Percentiles rank a stretch among this genome's conserved stretches.
These are phyloP conservation scores for Metschnikowia aberdeeniae DNA, from an alignment of 805 yeast species.

Conservation along the genomic window DNA sequence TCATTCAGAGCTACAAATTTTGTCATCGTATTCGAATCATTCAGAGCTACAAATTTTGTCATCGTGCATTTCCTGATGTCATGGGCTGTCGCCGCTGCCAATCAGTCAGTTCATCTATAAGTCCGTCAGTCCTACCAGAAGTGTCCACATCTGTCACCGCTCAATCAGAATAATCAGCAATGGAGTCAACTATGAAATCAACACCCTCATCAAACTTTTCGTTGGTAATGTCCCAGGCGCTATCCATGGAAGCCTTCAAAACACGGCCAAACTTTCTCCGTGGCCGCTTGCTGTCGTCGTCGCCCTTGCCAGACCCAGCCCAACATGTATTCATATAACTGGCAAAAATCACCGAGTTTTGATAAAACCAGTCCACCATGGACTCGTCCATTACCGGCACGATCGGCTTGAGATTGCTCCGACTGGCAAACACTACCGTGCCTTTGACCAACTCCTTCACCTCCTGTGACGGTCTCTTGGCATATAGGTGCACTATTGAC, in stretches of 20 bases:
- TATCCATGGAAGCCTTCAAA: conserved; percentile 65
- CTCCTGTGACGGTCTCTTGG: conserved; percentile 62
- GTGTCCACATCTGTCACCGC: not conserved
- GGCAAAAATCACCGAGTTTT: conserved; percentile 79
- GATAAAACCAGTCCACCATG: conserved; percentile 87
- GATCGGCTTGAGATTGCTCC: conserved; percentile 67
- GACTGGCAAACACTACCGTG: conserved; percentile 64
- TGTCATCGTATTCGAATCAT: no score
- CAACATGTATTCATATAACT: conserved; percentile 74
- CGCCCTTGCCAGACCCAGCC: conserved; percentile 44
- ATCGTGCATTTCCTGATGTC: no score
- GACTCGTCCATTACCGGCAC: conserved; percentile 88
- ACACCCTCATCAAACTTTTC: conserved; percentile 83
- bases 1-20: no score
- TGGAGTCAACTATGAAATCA: conserved; percentile 75
- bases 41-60: no score
- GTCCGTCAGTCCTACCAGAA: no score
- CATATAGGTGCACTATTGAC: conserved; percentile 80
- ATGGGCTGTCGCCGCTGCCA: no score
- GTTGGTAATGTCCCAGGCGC: conserved; percentile 68
- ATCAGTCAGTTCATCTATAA: no score
- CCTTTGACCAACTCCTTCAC: conserved; percentile 63
- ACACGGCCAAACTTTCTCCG: conserved; percentile 92
- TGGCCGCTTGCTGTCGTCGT: conserved; percentile 56
- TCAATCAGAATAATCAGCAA: conserved; percentile 40